Base-by-base conservation (phyloP, 2,329 filamentous ascomycete species). In the Ceratocystis diversiconidia region DNA sequence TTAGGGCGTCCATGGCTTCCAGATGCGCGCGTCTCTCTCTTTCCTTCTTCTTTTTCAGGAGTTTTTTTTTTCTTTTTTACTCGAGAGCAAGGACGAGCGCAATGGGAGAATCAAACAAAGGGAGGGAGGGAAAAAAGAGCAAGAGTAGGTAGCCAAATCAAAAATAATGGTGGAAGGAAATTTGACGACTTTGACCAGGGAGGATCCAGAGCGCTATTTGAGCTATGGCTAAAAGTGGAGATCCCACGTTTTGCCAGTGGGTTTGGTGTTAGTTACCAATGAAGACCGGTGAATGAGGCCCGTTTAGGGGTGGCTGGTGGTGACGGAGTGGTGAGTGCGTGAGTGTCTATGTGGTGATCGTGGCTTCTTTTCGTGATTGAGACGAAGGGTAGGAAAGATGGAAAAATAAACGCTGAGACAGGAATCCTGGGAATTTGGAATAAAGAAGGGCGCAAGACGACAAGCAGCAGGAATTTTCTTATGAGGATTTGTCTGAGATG, bases 1-100 rank as follows among this genome's bases (percentile, higher is more conserved):
- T 22, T 25, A 66, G 30, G 57, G 65, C 30, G 28, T 66, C 65
- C 65, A 66, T 66, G 10, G 41, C 41, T 8, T 50, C 19, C n/a
- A 12, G 12, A n/a, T 36, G 1, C 7, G 12, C 22, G 44, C 10
- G 28, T 44, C n/a, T 50, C 52, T 57, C 52, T 28, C 22, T 30
- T 57, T 57, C 30, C 22, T 17, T 28, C 15, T 22, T 22, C 36
- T 41, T 41, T 41, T 36, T 2, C 32, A 7, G 19, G 7, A 32
- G 19, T n/a, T 25, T 36, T 8, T 30, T 30, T 41, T 41, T 41
- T 41, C 8, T 41, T 41, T 41, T 12, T 41, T 4, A 41, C 36
- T 41, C 2, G 10, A 41, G 10, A 41, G 36, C 3, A 43, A 7
- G 12, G 12, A 28, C 22, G 17, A 32, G 25, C 44, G 19, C 28